These are phyloP conservation scores for Leccinum subtestaceum DNA, from an alignment of 768 basidiomycete species.

Conservation along the genomic window DNA sequence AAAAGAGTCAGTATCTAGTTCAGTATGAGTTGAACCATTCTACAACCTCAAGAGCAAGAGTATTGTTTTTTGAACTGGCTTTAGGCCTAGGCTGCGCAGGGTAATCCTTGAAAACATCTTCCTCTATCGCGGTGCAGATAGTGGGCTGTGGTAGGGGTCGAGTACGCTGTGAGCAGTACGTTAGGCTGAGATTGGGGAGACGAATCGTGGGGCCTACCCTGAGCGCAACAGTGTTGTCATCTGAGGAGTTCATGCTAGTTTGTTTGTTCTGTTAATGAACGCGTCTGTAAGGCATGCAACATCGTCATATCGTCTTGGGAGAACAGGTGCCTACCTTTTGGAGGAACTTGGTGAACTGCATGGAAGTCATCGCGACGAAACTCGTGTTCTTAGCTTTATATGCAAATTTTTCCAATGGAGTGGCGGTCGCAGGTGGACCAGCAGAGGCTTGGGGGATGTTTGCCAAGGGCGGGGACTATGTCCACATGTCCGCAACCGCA, in stretches of 20 bases:
- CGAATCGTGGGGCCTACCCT: constrained; percentile 4
- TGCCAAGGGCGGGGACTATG: constrained; percentile 5
- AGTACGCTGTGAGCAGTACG: not conserved
- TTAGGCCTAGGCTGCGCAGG: not conserved
- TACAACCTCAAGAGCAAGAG: constrained; percentile 10
- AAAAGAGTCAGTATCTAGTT: not conserved
- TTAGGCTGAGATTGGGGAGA: constrained; percentile 1
- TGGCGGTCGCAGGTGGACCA: not conserved
- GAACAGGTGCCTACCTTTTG: constrained; percentile 12
- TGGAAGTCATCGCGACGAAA: not conserved
- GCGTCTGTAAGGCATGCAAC: not conserved
- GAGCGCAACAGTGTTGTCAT: not conserved
- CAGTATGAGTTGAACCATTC: not conserved
- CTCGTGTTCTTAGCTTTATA: constrained; percentile 13
- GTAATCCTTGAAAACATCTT: not conserved
- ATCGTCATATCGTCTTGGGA: not conserved
- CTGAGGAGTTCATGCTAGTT: not conserved
- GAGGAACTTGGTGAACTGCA: not conserved
- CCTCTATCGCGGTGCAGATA: constrained; percentile 8
- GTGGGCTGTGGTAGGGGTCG: constrained; percentile 8
- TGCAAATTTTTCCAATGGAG: not conserved
- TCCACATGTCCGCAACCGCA: not conserved
- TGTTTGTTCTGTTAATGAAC: not conserved
- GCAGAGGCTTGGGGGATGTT: not conserved
- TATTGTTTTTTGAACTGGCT: not conserved